A percentile compares a stretch with the other conserved stretches of the same genome.
Evolutionary conservation across 805 yeast genomes (phyloP).

Genomic region (Lachancea thermotolerans): DNA sequence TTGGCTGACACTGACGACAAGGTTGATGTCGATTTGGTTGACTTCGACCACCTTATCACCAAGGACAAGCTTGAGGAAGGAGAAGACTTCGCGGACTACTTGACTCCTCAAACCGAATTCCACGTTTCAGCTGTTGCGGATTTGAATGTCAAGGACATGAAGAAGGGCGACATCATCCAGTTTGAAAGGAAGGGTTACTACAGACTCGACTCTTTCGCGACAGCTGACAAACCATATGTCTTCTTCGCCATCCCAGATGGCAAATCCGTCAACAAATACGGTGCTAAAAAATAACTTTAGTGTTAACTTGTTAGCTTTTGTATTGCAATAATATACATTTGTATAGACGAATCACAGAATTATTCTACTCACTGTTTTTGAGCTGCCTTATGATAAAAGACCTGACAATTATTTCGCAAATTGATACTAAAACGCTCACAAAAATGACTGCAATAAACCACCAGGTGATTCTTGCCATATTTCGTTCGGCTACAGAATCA

Average conservation of each 20-base stretch:
- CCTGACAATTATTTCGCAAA: conserved; percentile 60
- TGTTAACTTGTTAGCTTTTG: too few relatives aligned
- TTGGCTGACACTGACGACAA: conserved; percentile 73
- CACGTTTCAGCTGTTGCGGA: conserved; percentile 74
- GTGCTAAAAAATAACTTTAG: conserved; percentile 47
- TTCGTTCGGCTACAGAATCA: conserved; percentile 88
- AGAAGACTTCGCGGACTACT: conserved; percentile 86
- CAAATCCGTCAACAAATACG: conserved; percentile 69
- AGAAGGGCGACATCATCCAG: conserved; percentile 84
- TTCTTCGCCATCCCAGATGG: conserved; percentile 97
- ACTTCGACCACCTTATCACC: conserved; percentile 89
- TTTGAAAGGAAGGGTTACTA: conserved; percentile 96
- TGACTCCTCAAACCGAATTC: conserved; percentile 85
- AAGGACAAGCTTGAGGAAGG: conserved; percentile 94
- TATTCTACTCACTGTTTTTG: not conserved
- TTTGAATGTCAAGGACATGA: conserved; percentile 63
- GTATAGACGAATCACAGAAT: too few relatives aligned
- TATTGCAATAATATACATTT: too few relatives aligned
- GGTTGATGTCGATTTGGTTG: conserved; percentile 71
- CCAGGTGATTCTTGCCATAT: conserved; percentile 87
- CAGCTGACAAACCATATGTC: conserved; percentile 57
- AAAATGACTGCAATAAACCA: conserved; percentile 80
- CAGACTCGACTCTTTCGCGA: conserved; percentile 59
- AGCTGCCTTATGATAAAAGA: conserved; percentile 39
- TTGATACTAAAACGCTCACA: conserved; percentile 68